Evolutionary conservation across 202 grass and related monocot species (phyloP).

Genomic region (Brachypodium distachyon): DNA sequence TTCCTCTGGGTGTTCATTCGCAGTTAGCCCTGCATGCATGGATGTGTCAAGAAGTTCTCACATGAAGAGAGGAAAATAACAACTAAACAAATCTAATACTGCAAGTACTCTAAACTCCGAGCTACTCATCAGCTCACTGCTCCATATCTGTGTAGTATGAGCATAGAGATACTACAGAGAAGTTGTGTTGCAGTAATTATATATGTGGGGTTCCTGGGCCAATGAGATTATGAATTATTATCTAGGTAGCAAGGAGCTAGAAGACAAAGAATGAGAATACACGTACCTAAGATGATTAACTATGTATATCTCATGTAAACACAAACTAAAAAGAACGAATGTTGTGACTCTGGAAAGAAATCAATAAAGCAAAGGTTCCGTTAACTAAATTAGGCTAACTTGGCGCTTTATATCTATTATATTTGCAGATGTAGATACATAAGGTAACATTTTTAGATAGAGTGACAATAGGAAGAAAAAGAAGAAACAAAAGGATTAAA

Average conservation of each 20-base stretch:
- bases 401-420: background rate
- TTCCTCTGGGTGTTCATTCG: slow-evolving; percentile 71
- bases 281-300: background rate
- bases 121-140: background rate
- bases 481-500: background rate
- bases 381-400: background rate
- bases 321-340: slow-evolving; percentile 22
- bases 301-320: slow-evolving; percentile 6
- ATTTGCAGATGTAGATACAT: background rate
- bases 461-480: background rate
- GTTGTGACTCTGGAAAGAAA: slow-evolving; percentile 15
- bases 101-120: background rate
- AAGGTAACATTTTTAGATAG: slow-evolving; percentile 6
- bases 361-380: background rate
- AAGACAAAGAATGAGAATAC: background rate
- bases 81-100: background rate
- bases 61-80: background rate
- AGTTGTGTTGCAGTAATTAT: background rate
- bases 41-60: background rate
- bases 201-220: background rate
- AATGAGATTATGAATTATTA: background rate
- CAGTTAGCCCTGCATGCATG: slow-evolving; percentile 22
- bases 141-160: background rate
- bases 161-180: background rate
- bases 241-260: slow-evolving; percentile 1